phyloP scores from a whole-genome alignment of 1,284 basidiomycete genomes.

The Irpex rosettiformis region DNA sequence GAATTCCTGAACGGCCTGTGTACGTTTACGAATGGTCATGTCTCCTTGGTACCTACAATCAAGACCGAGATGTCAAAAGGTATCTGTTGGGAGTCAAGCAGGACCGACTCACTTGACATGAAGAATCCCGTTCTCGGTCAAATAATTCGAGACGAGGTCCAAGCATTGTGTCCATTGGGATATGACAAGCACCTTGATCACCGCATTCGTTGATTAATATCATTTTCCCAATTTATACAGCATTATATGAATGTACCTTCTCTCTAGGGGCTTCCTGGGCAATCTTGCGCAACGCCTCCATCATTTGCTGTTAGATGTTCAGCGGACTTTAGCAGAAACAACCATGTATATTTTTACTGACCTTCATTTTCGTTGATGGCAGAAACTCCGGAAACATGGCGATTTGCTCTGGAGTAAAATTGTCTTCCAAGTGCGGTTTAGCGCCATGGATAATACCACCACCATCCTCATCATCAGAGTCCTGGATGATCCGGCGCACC shows the following conservation, averaged over 20 bases:
- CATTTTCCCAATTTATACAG: neutral
- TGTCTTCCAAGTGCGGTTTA: constrained; percentile 20
- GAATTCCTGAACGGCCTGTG: constrained; percentile 49
- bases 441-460: constrained; percentile 40
- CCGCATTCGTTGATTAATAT: neutral
- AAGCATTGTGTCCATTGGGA: constrained; percentile 63
- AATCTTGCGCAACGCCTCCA: constrained; percentile 41
- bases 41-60: constrained; percentile 51
- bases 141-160: constrained; percentile 50
- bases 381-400: constrained; percentile 47
- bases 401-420: constrained; percentile 29
- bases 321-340: neutral
- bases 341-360: constrained; percentile 22
- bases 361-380: constrained; percentile 66
- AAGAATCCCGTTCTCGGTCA: constrained; percentile 42
- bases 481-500: constrained; percentile 30
- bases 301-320: constrained; percentile 43
- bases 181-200: constrained; percentile 45
- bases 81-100: neutral
- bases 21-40: constrained; percentile 49
- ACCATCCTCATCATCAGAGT: constrained; percentile 46
- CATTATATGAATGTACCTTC: constrained; percentile 40
- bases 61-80: constrained; percentile 1
- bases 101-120: constrained; percentile 46
- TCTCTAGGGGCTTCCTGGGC: constrained; percentile 47